Percentiles rank a stretch among this genome's conserved stretches.
These are phyloP conservation scores for Phyllosticta citribraziliensis DNA, from an alignment of 2,329 filamentous ascomycete species.

Conservation along the genomic window DNA sequence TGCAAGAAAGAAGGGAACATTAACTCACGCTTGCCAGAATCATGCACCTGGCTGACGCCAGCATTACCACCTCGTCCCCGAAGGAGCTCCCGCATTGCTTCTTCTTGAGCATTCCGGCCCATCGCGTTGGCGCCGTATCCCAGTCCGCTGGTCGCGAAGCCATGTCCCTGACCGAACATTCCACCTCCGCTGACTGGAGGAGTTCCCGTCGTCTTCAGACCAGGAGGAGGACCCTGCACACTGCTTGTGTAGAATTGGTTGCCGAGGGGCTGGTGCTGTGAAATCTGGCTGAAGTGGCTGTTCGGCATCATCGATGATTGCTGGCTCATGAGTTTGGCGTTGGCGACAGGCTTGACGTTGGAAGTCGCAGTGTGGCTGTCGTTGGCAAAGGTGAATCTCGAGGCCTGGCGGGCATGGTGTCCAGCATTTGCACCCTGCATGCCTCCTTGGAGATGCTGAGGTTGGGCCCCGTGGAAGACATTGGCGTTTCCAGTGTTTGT, in stretches of 20 bases:
- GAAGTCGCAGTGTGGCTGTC: conserved; percentile 52
- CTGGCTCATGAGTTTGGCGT: conserved; percentile 71
- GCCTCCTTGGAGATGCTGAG: conserved; percentile 30
- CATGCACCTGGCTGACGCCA: conserved; percentile 62
- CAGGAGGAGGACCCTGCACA: conserved; percentile 87
- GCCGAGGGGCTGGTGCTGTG: conserved; percentile 44
- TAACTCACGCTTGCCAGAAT: conserved; percentile 97
- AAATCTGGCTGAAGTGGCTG: conserved; percentile 41
- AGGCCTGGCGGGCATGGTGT: conserved; percentile 72
- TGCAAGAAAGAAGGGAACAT: conserved; percentile 87
- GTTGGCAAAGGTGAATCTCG: conserved; percentile 79
- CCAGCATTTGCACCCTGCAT: conserved; percentile 44
- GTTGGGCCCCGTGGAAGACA: conserved; percentile 35
- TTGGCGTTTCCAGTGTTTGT: conserved; percentile 46
- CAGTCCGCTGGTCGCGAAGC: conserved; percentile 59
- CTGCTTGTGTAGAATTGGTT: conserved; percentile 73
- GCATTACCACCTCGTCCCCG: conserved; percentile 50
- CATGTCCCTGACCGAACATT: conserved; percentile 85
- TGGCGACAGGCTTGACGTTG: conserved; percentile 66
- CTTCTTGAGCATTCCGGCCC: conserved; percentile 63
- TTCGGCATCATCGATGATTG: conserved; percentile 73
- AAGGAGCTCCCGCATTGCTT: conserved; percentile 74
- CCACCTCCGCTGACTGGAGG: conserved; percentile 69
- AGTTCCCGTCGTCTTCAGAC: conserved; percentile 88
- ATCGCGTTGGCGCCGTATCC: conserved; percentile 52